These are phyloP conservation scores for Claviceps africana DNA, from an alignment of 2,329 filamentous ascomycete genomes.

Conservation along the genomic window DNA sequence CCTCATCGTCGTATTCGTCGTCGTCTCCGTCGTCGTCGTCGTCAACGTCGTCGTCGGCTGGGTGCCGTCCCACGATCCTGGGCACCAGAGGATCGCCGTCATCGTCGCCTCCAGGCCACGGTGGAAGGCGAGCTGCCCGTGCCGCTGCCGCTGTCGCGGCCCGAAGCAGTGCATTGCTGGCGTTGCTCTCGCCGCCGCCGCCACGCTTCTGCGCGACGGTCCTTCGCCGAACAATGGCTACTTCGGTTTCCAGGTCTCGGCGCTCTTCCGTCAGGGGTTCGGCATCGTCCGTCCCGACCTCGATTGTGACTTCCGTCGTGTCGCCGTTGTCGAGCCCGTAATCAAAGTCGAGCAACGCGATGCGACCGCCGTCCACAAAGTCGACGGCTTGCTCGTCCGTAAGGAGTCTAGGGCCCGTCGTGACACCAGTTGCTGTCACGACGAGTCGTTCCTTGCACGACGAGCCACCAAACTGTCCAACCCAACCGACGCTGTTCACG, in stretches of 20 bases:
- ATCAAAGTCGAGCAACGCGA: slow-evolving; percentile 62
- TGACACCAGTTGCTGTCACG: slow-evolving; percentile 58
- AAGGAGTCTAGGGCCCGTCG: slow-evolving; percentile 39
- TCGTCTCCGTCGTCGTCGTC: no score
- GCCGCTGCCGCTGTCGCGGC: slow-evolving; percentile 30
- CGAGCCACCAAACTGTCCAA: slow-evolving; percentile 38
- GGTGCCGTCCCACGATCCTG: slow-evolving; percentile 27
- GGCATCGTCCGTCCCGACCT: slow-evolving; percentile 56
- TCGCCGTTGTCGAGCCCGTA: slow-evolving; percentile 43
- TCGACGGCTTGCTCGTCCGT: slow-evolving; percentile 59
- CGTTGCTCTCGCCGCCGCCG: not conserved
- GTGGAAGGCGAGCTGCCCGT: slow-evolving; percentile 14
- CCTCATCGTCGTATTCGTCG: slow-evolving; percentile 21
- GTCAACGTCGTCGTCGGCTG: not conserved
- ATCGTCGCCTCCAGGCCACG: slow-evolving; percentile 15
- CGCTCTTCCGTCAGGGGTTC: slow-evolving; percentile 60
- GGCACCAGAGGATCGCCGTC: slow-evolving; percentile 40
- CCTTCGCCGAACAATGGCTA: slow-evolving; percentile 62
- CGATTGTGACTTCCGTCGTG: slow-evolving; percentile 48
- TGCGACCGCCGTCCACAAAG: slow-evolving; percentile 64
- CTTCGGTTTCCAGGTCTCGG: slow-evolving; percentile 61
- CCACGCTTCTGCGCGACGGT: slow-evolving; percentile 51
- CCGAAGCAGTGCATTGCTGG: slow-evolving; percentile 32
- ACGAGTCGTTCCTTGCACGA: slow-evolving; percentile 45
- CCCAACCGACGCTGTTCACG: slow-evolving; percentile 58